Evolutionary conservation across 345 rosid genomes (phyloP).

Genomic region (Brassica rapa): DNA sequence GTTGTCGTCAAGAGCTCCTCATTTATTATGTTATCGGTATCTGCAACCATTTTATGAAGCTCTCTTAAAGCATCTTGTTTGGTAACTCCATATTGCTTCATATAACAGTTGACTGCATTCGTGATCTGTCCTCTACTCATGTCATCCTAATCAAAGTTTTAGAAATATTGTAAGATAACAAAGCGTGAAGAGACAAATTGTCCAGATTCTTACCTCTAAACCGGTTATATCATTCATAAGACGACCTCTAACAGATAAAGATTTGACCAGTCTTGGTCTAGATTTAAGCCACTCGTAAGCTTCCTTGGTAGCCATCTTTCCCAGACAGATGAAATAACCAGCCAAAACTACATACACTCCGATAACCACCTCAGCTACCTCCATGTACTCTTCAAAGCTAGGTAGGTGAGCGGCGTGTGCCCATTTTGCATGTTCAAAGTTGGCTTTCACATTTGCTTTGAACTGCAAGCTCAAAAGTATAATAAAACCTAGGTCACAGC

Average conservation of each 20-base stretch:
- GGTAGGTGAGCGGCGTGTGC: conserved; percentile 5
- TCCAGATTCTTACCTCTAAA: background rate
- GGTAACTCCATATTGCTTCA: conserved; percentile 27
- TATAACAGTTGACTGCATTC: conserved; percentile 17
- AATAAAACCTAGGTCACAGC: background rate
- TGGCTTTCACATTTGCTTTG: background rate
- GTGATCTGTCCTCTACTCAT: background rate
- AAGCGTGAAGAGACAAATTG: background rate
- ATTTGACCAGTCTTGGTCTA: background rate
- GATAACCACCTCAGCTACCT: background rate
- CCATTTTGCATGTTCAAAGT: background rate
- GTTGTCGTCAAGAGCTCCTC: background rate
- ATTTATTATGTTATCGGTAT: background rate
- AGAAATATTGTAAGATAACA: background rate
- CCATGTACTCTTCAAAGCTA: conserved; percentile 26
- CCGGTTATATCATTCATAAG: background rate
- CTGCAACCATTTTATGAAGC: background rate
- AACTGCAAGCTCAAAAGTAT: background rate
- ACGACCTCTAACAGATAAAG: background rate
- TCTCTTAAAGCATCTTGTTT: background rate
- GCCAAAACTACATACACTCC: background rate
- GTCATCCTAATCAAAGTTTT: background rate
- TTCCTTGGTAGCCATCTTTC: background rate
- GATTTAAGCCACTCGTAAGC: background rate
- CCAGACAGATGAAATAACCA: background rate